A percentile compares a stretch with the other conserved stretches of the same genome.
Evolutionary conservation across 257 asterid genomes (phyloP).

Genomic region (Penstemon eatonii): DNA sequence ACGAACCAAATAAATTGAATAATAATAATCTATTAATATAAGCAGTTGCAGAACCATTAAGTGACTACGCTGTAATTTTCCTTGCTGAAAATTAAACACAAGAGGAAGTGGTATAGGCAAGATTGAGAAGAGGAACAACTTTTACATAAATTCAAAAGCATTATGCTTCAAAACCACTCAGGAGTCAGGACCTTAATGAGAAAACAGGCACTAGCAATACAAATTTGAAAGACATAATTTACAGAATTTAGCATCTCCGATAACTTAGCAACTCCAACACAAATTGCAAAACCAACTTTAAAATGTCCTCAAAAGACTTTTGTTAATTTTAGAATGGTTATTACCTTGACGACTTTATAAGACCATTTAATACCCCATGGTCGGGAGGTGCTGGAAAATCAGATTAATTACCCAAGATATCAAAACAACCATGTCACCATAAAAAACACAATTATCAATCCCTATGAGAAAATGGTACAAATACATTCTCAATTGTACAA

Average conservation of each 20-base stretch:
- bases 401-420: background rate
- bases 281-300: too few species aligned
- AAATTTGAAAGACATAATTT: too few species aligned
- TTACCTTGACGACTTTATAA: too few species aligned
- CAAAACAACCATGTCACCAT: background rate
- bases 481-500: slow-evolving; percentile 27
- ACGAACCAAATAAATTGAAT: too few species aligned
- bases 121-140: background rate
- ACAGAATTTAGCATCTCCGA: too few species aligned
- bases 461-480: slow-evolving; percentile 27
- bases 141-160: background rate
- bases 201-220: too few species aligned
- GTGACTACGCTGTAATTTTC: background rate
- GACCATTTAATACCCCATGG: too few species aligned
- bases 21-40: background rate
- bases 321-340: too few species aligned
- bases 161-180: background rate
- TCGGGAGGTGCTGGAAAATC: too few species aligned
- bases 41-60: background rate
- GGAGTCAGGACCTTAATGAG: background rate
- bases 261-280: too few species aligned
- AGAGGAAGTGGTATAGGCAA: background rate
- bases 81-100: background rate
- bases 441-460: slow-evolving; percentile 19
- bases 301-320: too few species aligned